Conservation (phyloP, 148 eudicot species). For the Vaccinium darrowii region DNA sequence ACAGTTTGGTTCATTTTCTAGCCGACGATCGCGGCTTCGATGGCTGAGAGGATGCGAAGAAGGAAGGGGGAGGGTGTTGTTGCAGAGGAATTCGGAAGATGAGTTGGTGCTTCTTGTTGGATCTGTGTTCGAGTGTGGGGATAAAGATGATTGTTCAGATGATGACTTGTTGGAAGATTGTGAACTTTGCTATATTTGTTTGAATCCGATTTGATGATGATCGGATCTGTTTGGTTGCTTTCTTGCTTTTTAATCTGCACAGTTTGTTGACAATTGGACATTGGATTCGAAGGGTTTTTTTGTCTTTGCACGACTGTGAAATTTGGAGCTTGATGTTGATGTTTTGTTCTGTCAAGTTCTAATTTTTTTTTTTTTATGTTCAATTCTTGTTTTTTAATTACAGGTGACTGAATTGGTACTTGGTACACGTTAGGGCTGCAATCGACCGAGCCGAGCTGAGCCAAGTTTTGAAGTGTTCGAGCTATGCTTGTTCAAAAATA, state of each 20-base stretch:
- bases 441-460: no score
- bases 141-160: neutral
- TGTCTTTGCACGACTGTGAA: neutral
- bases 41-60: neutral
- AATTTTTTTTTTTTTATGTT: no score
- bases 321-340: no score
- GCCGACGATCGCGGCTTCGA: neutral
- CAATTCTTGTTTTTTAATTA: no score
- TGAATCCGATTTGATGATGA: neutral
- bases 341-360: no score
- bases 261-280: neutral
- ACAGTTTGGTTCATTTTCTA: neutral
- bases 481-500: no score
- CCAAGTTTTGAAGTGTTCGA: no score
- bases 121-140: slow-evolving; percentile 33
- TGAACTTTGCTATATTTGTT: slow-evolving; percentile 2
- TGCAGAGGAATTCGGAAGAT: neutral
- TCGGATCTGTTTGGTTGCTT: neutral
- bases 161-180: slow-evolving; percentile 12
- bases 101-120: slow-evolving; percentile 45
- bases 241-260: neutral
- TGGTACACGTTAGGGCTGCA: no score
- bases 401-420: no score
- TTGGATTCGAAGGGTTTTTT: neutral
- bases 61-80: neutral